Conservation (phyloP, 495 filamentous ascomycete species). For the Bathelium albidoporum region DNA sequence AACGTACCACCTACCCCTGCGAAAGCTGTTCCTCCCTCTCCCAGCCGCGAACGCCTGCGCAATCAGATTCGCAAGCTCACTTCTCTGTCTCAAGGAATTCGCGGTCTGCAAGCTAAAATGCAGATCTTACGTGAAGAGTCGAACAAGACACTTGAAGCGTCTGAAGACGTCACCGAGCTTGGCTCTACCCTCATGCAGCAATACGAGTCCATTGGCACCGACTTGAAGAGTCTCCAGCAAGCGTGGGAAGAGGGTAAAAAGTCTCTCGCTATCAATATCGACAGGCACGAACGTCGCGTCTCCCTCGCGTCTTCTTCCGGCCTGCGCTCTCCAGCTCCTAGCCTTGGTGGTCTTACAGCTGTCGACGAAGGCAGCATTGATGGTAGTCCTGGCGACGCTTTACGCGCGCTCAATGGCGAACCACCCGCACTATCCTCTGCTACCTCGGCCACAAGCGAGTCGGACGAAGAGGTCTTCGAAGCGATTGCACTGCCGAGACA, state of each 20-base stretch:
- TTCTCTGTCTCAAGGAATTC: constrained; percentile 80
- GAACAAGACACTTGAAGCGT: constrained; percentile 59
- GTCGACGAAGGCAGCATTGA: constrained; percentile 48
- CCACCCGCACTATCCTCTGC: constrained; percentile 31
- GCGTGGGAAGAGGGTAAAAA: constrained; percentile 86
- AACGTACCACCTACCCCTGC: constrained; percentile 54
- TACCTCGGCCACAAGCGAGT: constrained; percentile 27
- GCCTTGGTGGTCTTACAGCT: constrained; percentile 73
- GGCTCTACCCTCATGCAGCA: constrained; percentile 69
- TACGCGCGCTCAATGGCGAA: constrained; percentile 65
- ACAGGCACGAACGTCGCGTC: constrained; percentile 57
- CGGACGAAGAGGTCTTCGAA: constrained; percentile 76
- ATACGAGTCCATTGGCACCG: constrained; percentile 87
- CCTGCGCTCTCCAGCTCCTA: constrained; percentile 64
- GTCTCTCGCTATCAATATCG: constrained; percentile 62
- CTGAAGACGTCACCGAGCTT: constrained; percentile 62
- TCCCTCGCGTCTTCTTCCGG: constrained; percentile 53
- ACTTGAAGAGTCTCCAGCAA: constrained; percentile 70
- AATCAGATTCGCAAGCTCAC: constrained; percentile 77
- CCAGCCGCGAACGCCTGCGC: constrained; percentile 67
- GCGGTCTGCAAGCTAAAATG: constrained; percentile 88
- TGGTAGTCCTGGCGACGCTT: constrained; percentile 63
- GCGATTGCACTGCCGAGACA: constrained; percentile 62
- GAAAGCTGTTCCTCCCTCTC: constrained; percentile 35
- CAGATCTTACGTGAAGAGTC: constrained; percentile 87